Evolutionary conservation across 192 early-diverging fungal genomes (phyloP).

Genomic region (Kickxella alabastrina): DNA sequence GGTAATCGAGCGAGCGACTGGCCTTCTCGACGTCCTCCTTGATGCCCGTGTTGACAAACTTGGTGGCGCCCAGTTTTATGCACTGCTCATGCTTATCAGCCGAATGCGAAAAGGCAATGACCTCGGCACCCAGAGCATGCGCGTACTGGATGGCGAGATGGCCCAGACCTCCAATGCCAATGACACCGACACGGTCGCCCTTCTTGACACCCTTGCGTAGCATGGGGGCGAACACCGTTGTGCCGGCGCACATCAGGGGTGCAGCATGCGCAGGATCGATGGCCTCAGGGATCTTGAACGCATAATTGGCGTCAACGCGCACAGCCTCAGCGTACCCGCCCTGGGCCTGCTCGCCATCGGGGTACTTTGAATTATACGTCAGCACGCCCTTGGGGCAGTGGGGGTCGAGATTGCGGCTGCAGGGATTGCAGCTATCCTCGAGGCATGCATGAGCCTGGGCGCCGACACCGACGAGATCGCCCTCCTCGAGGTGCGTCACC

Average conservation of each 20-base stretch:
- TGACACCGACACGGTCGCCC: conserved; percentile 62
- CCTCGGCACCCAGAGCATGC: conserved; percentile 43
- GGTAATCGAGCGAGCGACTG: conserved; percentile 30
- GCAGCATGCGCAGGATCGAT: conserved; percentile 59
- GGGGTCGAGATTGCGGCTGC: conserved; percentile 42
- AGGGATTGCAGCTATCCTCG: conserved; percentile 50
- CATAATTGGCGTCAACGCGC: conserved; percentile 55
- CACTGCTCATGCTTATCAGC: conserved; percentile 57
- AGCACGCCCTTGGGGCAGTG: conserved; percentile 45
- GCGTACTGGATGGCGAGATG: conserved; percentile 69
- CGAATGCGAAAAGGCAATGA: conserved; percentile 56
- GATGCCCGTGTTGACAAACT: conserved; percentile 45
- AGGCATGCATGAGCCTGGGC: conserved; percentile 59
- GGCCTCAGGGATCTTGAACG: conserved; percentile 56
- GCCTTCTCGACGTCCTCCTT: conserved; percentile 21
- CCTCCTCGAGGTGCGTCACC: conserved; percentile 55
- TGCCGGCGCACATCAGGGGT: conserved; percentile 79
- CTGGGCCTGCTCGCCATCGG: conserved; percentile 49
- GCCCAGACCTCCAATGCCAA: conserved; percentile 77
- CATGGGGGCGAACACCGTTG: conserved; percentile 71
- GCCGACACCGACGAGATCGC: conserved; percentile 65
- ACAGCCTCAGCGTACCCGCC: conserved; percentile 63
- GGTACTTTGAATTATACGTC: conserved; percentile 56
- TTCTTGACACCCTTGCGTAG: conserved; percentile 56
- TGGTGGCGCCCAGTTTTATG: conserved; percentile 55